Conservation (phyloP, 371 early-diverging fungal species). For the Gilbertella persicaria region DNA sequence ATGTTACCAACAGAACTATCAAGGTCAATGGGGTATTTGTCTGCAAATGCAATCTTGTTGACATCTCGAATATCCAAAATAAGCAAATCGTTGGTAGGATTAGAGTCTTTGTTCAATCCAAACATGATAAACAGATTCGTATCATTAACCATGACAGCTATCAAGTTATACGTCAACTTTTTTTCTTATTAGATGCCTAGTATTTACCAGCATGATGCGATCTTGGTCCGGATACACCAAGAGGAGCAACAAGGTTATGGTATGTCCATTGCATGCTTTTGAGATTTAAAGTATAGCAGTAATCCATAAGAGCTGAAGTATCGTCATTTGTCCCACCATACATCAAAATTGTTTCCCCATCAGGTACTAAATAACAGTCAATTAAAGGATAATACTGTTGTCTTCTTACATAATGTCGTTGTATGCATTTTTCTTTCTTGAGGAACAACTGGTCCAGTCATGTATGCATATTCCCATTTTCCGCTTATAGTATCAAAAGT, state of each 20-base stretch:
- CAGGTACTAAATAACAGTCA: neutral
- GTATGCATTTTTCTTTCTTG: neutral
- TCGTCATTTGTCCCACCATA: constrained; percentile 1
- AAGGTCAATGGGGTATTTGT: neutral
- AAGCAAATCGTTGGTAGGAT: neutral
- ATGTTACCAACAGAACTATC: neutral
- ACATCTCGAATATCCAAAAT: constrained; percentile 1
- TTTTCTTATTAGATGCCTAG: neutral
- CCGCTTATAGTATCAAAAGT: neutral
- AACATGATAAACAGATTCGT: constrained; percentile 6
- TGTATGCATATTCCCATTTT: neutral
- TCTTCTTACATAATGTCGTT: constrained; percentile 2
- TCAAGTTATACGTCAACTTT: too few relatives aligned
- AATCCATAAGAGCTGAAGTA: constrained; percentile 1
- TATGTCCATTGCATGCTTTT: neutral
- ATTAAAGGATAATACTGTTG: neutral
- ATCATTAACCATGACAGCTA: constrained; percentile 6
- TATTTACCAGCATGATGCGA: constrained; percentile 4
- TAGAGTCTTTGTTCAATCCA: neutral
- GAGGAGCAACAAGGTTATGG: neutral
- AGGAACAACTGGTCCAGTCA: neutral
- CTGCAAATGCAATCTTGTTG: neutral
- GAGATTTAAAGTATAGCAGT: constrained; percentile 6
- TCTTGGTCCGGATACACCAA: neutral
- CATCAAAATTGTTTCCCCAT: constrained; percentile 1